Base-by-base conservation (phyloP, 1,139 yeast species). In the Magnusiomyces ingens region DNA sequence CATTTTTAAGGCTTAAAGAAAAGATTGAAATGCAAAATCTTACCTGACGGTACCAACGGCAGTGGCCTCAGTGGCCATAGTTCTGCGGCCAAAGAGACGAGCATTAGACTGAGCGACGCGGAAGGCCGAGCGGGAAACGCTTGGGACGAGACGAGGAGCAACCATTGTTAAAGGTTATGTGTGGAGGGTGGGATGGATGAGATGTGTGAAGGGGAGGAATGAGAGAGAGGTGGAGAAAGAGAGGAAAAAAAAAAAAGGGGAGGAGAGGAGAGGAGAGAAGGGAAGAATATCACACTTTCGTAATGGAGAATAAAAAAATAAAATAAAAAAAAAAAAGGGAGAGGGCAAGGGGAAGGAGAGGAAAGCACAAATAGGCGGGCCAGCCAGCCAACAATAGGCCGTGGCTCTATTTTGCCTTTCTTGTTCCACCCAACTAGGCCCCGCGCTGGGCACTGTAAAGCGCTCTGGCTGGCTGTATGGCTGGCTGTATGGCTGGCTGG, bases 1-100 rank as follows among this genome's bases (percentile, higher is more conserved):
- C 4, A 26, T 26, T 26, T 5, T 8, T 26, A 4, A 8, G 32
- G 32, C 32, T 26, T 8, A 26, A 36, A 5, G 17, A 36, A 3
- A 36, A 36, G n/a, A 36, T 5, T 5, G 11, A 36, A 36, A 12
- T 13, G 40, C 4, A 36, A 36, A 36, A 36, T 84, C 94, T 73
- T 84, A 85, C 94, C 90, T 87, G 71, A 90, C 90, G 75, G 87
- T 84, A 81, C 97, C 97, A 64, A 82, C 76, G 68, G 88, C 82
- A 64, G 91, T 86, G 72, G 91, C 89, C 68, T 95, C 79, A 67
- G 96, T 96, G 76, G 86, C 77, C 72, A 88, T 82, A 78, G 95
- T 88, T 75, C 77, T 74, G 55, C 60, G 57, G 59, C 62, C 62
- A 75, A 84, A 81, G 74, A 81, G 76, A 60, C 74, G 69, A 67